A percentile compares a stretch with the other conserved stretches of the same genome.
Evolutionary conservation across 257 asterid genomes (phyloP).

Genomic region (Solanum chiquidenum): DNA sequence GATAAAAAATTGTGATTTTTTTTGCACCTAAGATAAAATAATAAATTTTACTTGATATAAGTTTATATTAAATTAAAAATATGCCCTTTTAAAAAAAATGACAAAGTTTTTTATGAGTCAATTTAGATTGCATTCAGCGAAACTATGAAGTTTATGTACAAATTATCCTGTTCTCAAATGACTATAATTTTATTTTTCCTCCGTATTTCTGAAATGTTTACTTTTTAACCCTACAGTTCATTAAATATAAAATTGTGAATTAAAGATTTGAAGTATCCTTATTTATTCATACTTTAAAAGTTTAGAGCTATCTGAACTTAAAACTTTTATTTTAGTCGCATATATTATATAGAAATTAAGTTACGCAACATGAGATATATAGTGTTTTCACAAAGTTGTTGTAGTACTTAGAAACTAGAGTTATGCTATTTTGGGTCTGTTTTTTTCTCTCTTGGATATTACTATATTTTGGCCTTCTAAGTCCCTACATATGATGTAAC

Average conservation of each 20-base stretch:
- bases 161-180: not conserved
- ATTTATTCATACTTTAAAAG: not conserved
- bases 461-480: not conserved
- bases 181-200: not conserved
- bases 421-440: not conserved
- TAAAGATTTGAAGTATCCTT: not conserved
- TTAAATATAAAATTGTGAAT: not conserved
- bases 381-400: not conserved
- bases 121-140: not conserved
- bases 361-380: not conserved
- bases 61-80: too few species aligned
- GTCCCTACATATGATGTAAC: not conserved
- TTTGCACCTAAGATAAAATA: not conserved
- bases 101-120: not conserved
- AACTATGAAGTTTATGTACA: not conserved
- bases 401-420: not conserved
- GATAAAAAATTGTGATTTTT: too few species aligned
- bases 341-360: not conserved
- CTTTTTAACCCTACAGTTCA: not conserved
- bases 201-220: not conserved
- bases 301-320: too few species aligned
- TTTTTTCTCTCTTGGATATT: too few species aligned
- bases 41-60: too few species aligned
- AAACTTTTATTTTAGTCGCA: not conserved
- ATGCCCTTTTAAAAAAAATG: not conserved